Evolutionary conservation across 345 rosid genomes (phyloP).

Genomic region (Populus pruinosa): DNA sequence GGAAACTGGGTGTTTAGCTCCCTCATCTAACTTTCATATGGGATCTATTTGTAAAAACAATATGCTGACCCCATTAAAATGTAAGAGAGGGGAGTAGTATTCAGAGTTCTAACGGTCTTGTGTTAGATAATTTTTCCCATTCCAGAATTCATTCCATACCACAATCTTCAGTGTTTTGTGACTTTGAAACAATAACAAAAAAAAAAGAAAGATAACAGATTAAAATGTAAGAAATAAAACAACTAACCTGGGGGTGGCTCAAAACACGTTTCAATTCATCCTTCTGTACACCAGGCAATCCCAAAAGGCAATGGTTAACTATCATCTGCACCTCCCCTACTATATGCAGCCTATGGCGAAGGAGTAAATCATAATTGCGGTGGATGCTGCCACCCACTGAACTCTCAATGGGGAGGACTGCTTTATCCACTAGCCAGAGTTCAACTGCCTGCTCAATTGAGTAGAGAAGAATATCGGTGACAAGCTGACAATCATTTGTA

Average conservation of each 20-base stretch:
- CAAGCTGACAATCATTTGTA: background rate
- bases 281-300: slow-evolving; percentile 59
- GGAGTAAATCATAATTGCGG: slow-evolving; percentile 89
- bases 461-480: slow-evolving; percentile 2
- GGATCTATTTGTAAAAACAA: background rate
- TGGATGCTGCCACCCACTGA: slow-evolving; percentile 94
- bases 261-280: slow-evolving; percentile 69
- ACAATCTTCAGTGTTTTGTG: too few species aligned
- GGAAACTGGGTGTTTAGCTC: background rate
- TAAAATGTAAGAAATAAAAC: background rate
- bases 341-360: slow-evolving; percentile 91
- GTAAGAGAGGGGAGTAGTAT: background rate
- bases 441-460: slow-evolving; percentile 76
- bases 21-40: background rate
- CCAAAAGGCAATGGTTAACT: slow-evolving; percentile 84
- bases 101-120: background rate
- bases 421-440: slow-evolving; percentile 87
- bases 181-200: background rate
- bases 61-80: background rate
- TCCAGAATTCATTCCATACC: too few species aligned
- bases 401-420: slow-evolving; percentile 86
- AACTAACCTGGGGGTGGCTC: slow-evolving; percentile 87
- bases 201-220: background rate
- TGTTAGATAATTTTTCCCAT: too few species aligned
- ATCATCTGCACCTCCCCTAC: slow-evolving; percentile 81